Evolutionary conservation across 2,329 filamentous ascomycete species (phyloP), one percentile per base, ranked within the genome.

Genomic region (Xylaria sp.): DNA sequence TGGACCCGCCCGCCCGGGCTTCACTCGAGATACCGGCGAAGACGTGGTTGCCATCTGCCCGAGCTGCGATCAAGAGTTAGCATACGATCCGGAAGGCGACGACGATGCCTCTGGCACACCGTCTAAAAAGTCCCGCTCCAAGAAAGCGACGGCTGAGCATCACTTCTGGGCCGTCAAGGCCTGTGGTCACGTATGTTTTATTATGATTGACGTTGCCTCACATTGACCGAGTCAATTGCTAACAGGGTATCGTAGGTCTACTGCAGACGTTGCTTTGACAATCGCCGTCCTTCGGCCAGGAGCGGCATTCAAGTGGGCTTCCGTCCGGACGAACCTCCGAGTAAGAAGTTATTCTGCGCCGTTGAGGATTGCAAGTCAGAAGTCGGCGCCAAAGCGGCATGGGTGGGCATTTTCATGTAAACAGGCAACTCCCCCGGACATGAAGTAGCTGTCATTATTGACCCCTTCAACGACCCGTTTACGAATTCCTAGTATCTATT

Each of bases 131-230:
- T 75, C 80, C 37, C 80, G 82, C 20, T 85, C 82, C 48, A 82
- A 82, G 57, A 89, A 86, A 75, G 82, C 85, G 23, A 81, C 83
- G 7, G 86, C 85, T 25, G 94, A 97, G 80, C 90, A 93, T 77
- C 92, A 97, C 76, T 95, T 98, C 71, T 98, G 94, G 94, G 91
- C 96, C 0, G 86, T 96, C 44, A 97, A 94, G 81, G 87, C 87
- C 61, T 99, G 96, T 79, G 96, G 96, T 72, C 96, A 99, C 83
- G 96, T 98, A 87, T 77, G 85, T 37, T 79, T 41, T 41, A 57
- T 41, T 25, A 57, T 44, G 5, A 44, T 28, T 44, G 12, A 57
- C 25, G 9, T 57, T 57, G 3, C 13, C 13, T 10, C 28, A 4
- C 28, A 15, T 13, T 18, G 66, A 44, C 37, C 15, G n/a, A 7